Conservation (phyloP, 371 early-diverging fungal species). For the Mucor piriformis region DNA sequence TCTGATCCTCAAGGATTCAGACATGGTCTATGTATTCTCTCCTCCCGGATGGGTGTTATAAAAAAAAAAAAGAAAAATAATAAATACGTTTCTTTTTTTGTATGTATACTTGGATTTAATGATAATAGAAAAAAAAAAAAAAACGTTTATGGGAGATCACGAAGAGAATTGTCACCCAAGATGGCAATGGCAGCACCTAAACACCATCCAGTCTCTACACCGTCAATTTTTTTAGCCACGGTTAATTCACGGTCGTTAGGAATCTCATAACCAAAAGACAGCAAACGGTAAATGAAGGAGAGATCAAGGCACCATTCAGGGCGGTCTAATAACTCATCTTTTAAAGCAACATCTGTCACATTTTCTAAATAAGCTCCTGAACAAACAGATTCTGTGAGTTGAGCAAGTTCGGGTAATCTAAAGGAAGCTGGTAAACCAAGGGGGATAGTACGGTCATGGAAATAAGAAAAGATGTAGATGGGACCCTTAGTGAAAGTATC, state of each 20-base stretch:
- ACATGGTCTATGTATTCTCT: slow-evolving; percentile 29
- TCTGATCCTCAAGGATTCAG: slow-evolving; percentile 27
- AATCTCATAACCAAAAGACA: slow-evolving; percentile 87
- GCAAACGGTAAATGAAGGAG: slow-evolving; percentile 82
- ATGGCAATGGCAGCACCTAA: slow-evolving; percentile 90
- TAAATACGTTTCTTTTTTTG: not conserved
- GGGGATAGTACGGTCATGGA: slow-evolving; percentile 86
- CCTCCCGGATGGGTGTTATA: slow-evolving; percentile 22
- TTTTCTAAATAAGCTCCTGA: slow-evolving; percentile 56
- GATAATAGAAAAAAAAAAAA: not conserved
- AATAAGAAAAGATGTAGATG: slow-evolving; percentile 94
- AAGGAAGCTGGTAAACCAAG: slow-evolving; percentile 67
- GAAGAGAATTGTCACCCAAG: slow-evolving; percentile 56
- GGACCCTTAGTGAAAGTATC: slow-evolving; percentile 74
- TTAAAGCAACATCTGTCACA: slow-evolving; percentile 47
- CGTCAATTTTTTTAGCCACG: slow-evolving; percentile 91
- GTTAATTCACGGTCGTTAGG: slow-evolving; percentile 70
- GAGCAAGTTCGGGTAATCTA: slow-evolving; percentile 59
- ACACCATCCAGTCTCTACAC: slow-evolving; percentile 96
- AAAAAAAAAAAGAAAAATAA: not conserved
- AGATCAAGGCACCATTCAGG: slow-evolving; percentile 90
- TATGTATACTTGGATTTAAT: not conserved
- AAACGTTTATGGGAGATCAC: not conserved
- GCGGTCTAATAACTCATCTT: slow-evolving; percentile 56
- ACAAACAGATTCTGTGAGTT: slow-evolving; percentile 69